phyloP scores from a whole-genome alignment of 2,329 filamentous ascomycete genomes.

The Fusarium sterilihyphosum region DNA sequence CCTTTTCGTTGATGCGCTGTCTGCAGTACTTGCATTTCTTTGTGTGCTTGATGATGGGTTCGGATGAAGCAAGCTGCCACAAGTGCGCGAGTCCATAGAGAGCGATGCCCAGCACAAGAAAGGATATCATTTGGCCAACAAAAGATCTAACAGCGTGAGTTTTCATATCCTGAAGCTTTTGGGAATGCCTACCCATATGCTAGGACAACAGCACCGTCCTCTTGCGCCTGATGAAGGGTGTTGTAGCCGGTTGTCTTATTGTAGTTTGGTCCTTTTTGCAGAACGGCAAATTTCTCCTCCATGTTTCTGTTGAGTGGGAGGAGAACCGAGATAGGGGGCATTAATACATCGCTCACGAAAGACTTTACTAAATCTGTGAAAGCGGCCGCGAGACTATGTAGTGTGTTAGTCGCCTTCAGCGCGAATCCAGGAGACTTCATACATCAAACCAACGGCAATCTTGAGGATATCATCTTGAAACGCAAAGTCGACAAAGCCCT shows the following conservation, averaged over 20 bases:
- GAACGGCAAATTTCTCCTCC: slow-evolving; percentile 77
- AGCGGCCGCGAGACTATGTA: slow-evolving; percentile 69
- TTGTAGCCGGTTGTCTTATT: slow-evolving; percentile 68
- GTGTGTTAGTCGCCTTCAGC: slow-evolving; percentile 8
- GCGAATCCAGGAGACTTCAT: slow-evolving; percentile 38
- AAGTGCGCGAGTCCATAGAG: slow-evolving; percentile 71
- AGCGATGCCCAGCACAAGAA: slow-evolving; percentile 71
- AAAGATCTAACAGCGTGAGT: slow-evolving; percentile 58
- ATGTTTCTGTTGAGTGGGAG: slow-evolving; percentile 77
- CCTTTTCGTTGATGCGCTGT: slow-evolving; percentile 71
- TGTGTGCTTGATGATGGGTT: slow-evolving; percentile 76
- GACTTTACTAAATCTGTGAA: slow-evolving; percentile 78
- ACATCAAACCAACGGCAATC: slow-evolving; percentile 81
- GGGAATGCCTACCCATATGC: slow-evolving; percentile 68
- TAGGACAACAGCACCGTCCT: slow-evolving; percentile 77
- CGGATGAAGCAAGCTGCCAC: slow-evolving; percentile 69
- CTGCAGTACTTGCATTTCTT: slow-evolving; percentile 75
- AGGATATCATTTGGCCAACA: slow-evolving; percentile 71
- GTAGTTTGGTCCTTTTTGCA: slow-evolving; percentile 67
- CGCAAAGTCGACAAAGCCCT: slow-evolving; percentile 77
- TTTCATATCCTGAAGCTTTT: fast-evolving
- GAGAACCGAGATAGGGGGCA: slow-evolving; percentile 75
- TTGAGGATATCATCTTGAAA: slow-evolving; percentile 80
- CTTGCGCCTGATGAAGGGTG: slow-evolving; percentile 73
- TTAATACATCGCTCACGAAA: slow-evolving; percentile 75